Evolutionary conservation across 169 alveolate species (phyloP).

Genomic region (Cryptosporidium tyzzeri): DNA sequence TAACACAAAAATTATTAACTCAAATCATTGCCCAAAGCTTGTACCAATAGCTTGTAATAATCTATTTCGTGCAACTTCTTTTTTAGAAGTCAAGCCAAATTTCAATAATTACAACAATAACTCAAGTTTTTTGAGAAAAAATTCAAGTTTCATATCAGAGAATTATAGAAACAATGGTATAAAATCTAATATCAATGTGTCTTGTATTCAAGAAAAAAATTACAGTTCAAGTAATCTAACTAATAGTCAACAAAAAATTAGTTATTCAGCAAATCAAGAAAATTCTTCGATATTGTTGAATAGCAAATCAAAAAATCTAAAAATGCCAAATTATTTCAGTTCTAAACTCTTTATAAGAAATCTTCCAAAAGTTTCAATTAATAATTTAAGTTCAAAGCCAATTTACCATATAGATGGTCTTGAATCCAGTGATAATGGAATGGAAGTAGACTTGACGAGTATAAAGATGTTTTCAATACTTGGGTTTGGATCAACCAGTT

Average conservation of each 20-base stretch:
- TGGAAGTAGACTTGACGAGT: slow-evolving; percentile 2
- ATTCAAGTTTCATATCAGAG: not conserved
- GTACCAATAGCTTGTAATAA: not conserved
- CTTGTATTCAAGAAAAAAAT: not conserved
- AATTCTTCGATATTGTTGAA: slow-evolving; percentile 1
- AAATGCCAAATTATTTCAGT: not conserved
- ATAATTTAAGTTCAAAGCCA: not conserved
- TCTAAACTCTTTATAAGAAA: not conserved
- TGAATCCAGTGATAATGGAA: not conserved
- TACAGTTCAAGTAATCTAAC: not conserved
- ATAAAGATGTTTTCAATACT: slow-evolving; percentile 46
- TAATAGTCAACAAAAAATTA: not conserved
- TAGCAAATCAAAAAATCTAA: not conserved
- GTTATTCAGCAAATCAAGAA: slow-evolving; percentile 20
- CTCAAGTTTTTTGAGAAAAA: not conserved
- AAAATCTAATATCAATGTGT: not conserved
- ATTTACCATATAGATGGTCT: not conserved
- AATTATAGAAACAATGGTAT: not conserved
- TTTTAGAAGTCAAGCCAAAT: not conserved
- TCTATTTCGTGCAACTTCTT: slow-evolving; percentile 4
- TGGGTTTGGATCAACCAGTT: slow-evolving; percentile 89
- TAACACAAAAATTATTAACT: not conserved
- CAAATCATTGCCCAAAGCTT: not conserved
- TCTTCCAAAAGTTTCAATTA: not conserved
- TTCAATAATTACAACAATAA: not conserved